These are phyloP conservation scores for Morella rubra DNA, from an alignment of 306 rosid species.

Conservation along the genomic window DNA sequence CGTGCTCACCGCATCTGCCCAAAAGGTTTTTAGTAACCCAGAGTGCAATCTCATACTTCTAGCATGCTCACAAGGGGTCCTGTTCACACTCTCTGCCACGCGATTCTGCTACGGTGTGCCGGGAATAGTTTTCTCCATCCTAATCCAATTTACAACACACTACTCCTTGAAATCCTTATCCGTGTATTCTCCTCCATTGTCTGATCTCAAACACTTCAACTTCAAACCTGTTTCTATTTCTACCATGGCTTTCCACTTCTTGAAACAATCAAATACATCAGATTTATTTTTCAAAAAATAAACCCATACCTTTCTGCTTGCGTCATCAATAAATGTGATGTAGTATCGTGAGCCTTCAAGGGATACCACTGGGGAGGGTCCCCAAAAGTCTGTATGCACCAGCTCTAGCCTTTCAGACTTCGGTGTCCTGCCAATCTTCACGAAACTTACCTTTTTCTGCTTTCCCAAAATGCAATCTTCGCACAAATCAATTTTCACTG, in stretches of 20 bases:
- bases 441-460: background rate
- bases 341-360: background rate
- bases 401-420: background rate
- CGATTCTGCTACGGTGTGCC: background rate
- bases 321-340: background rate
- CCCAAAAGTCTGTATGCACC: background rate
- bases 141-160: background rate
- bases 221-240: background rate
- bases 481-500: background rate
- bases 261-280: background rate
- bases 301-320: background rate
- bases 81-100: background rate
- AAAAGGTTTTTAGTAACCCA: no score
- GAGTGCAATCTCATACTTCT: no score
- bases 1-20: no score
- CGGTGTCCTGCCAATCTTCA: background rate
- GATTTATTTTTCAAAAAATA: background rate
- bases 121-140: background rate
- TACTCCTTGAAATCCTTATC: background rate
- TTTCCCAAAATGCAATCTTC: background rate
- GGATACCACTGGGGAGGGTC: background rate
- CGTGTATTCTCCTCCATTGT: background rate
- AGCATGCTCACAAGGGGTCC: background rate
- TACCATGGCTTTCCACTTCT: background rate
- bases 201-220: background rate